phyloP scores from a whole-genome alignment of 208 protist genomes.

The Crithidia expoeki region DNA sequence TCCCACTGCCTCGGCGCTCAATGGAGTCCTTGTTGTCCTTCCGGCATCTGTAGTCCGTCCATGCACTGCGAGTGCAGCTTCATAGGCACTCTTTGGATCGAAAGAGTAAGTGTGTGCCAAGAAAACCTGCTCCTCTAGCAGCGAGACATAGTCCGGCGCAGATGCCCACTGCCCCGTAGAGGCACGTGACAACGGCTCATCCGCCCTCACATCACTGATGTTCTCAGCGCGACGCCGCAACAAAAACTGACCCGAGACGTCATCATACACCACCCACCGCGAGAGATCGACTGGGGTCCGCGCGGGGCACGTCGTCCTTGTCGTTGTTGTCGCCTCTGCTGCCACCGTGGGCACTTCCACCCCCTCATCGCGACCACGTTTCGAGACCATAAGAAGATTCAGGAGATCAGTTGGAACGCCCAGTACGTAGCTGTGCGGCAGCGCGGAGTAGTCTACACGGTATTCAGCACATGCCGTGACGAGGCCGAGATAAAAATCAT shows the following conservation, averaged over 20 bases:
- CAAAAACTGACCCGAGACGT: slow-evolving; percentile 32
- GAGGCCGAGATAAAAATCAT: slow-evolving; percentile 20
- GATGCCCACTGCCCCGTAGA: not conserved
- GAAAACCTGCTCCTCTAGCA: slow-evolving; percentile 32
- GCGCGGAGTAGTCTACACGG: slow-evolving; percentile 30
- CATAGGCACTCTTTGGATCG: slow-evolving; percentile 18
- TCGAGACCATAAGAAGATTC: not conserved
- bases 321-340: not conserved
- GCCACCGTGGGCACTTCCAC: not conserved
- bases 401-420: slow-evolving; percentile 34
- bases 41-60: not conserved
- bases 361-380: not conserved
- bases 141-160: not conserved
- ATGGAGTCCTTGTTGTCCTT: too few species aligned
- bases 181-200: not conserved
- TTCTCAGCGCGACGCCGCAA: slow-evolving; percentile 29
- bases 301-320: not conserved
- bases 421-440: slow-evolving; percentile 36
- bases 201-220: not conserved
- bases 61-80: slow-evolving; percentile 16
- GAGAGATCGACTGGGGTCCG: slow-evolving; percentile 14
- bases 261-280: slow-evolving; percentile 39
- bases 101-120: slow-evolving; percentile 39
- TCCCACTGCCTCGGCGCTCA: too few species aligned
- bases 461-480: slow-evolving; percentile 17